Conservation (phyloP, 495 filamentous ascomycete genomes). For the Neurospora sp. region DNA sequence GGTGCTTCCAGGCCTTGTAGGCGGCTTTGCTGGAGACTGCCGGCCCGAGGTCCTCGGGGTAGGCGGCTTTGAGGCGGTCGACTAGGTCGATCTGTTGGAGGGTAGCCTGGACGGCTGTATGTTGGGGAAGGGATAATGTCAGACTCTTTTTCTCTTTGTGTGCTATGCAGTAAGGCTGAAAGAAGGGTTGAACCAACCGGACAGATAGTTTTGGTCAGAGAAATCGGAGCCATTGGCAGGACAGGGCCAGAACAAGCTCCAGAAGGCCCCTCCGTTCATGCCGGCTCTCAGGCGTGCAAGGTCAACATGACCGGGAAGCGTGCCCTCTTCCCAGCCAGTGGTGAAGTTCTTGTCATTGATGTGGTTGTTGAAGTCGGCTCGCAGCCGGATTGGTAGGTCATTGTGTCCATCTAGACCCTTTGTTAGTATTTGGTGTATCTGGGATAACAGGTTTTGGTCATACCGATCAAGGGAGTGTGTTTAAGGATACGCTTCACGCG, state of each 20-base stretch:
- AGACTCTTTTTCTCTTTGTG: neutral
- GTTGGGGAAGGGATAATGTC: neutral
- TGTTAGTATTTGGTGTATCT: neutral
- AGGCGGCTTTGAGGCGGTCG: conserved; percentile 53
- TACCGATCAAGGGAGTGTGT: conserved; percentile 74
- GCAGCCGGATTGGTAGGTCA: conserved; percentile 70
- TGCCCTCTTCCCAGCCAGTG: conserved; percentile 54
- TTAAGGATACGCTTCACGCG: conserved; percentile 60
- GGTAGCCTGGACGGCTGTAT: conserved; percentile 50
- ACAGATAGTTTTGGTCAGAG: conserved; percentile 57
- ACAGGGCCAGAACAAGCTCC: conserved; percentile 79
- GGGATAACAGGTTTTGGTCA: neutral
- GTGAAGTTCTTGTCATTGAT: conserved; percentile 71
- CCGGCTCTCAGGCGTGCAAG: conserved; percentile 53
- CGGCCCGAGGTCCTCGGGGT: conserved; percentile 60
- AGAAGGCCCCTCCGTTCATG: conserved; percentile 68
- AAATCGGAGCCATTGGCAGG: conserved; percentile 62
- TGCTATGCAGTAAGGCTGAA: neutral
- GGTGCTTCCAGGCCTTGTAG: conserved; percentile 42
- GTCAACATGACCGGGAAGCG: conserved; percentile 65
- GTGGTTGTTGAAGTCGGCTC: conserved; percentile 58
- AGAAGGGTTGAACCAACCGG: conserved; percentile 18
- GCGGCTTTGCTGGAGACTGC: conserved; percentile 46
- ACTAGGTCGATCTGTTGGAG: conserved; percentile 79
- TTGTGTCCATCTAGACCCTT: conserved; percentile 70